Evolutionary conservation across 2,329 filamentous ascomycete genomes (phyloP).

Genomic region (Colletotrichum aenigma): DNA sequence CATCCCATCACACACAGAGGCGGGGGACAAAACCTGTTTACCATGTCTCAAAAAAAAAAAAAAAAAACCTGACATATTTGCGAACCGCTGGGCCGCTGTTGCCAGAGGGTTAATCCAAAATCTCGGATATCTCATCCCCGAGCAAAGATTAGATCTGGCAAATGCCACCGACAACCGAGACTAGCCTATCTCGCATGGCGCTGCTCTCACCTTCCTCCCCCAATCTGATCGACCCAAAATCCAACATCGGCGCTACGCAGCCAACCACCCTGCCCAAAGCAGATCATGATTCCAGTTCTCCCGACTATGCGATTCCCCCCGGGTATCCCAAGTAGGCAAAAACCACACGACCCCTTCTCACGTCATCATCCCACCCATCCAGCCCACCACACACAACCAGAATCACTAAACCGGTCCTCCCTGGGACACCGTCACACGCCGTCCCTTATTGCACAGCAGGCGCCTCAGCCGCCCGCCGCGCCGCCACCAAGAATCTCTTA

Average conservation of each 20-base stretch:
- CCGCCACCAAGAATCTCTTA: neutral
- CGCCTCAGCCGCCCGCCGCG: neutral
- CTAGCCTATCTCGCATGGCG: constrained; percentile 10
- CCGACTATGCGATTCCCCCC: neutral
- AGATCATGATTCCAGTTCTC: neutral
- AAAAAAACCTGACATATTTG: neutral
- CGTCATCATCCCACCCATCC: neutral
- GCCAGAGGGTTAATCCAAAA: neutral
- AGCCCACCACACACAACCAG: neutral
- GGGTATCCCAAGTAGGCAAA: neutral
- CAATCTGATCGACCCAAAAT: neutral
- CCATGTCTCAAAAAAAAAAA: neutral
- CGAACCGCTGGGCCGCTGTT: neutral
- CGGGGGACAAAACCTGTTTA: neutral
- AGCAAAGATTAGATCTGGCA: neutral
- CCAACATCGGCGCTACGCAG: neutral
- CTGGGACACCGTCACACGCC: neutral
- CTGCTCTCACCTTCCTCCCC: neutral
- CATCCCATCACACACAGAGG: neutral
- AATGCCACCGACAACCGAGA: constrained; percentile 3
- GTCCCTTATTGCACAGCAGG: neutral
- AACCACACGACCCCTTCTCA: neutral
- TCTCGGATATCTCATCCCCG: neutral
- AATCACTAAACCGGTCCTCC: neutral
- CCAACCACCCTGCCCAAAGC: neutral